Conservation (phyloP, 1,139 yeast genomes). For the Arxiozyma telluris region DNA sequence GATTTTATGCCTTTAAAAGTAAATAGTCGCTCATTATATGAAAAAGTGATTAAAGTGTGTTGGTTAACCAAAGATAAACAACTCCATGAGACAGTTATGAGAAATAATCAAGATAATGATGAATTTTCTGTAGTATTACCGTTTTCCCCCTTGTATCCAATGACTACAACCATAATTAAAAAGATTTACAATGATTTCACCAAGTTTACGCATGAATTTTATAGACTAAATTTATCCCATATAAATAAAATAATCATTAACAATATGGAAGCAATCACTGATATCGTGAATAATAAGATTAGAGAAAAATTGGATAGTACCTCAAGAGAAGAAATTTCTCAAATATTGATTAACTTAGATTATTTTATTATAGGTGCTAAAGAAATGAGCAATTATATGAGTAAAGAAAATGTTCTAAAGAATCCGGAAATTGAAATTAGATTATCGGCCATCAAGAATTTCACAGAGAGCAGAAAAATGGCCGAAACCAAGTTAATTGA, state of each 20-base stretch:
- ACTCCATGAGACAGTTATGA: conserved; percentile 32
- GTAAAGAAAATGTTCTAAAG: conserved; percentile 35
- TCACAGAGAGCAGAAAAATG: conserved; percentile 53
- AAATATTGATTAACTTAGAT: conserved; percentile 78
- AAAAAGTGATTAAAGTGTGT: conserved; percentile 51
- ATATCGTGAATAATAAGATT: conserved; percentile 61
- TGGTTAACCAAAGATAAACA: conserved; percentile 52
- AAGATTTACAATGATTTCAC: conserved; percentile 55
- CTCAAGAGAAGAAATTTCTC: conserved; percentile 85
- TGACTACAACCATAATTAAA: conserved; percentile 69
- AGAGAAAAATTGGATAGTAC: conserved; percentile 57
- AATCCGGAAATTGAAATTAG: conserved; percentile 49
- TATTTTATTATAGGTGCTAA: conserved; percentile 56
- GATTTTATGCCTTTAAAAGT: conserved; percentile 83
- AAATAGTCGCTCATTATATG: conserved; percentile 50
- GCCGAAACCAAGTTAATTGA: conserved; percentile 79
- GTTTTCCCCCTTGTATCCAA: conserved; percentile 80
- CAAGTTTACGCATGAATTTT: conserved; percentile 50
- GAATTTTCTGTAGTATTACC: conserved; percentile 71
- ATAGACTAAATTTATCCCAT: conserved; percentile 46
- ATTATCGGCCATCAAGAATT: conserved; percentile 46
- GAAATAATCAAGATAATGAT: conserved; percentile 19
- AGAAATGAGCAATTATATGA: conserved; percentile 37
- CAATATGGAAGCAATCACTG: conserved; percentile 61
- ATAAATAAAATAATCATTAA: conserved; percentile 44